Base-by-base conservation (phyloP, 23 red algal species). In the Cyanidiococcus yangmingshanensis region DNA sequence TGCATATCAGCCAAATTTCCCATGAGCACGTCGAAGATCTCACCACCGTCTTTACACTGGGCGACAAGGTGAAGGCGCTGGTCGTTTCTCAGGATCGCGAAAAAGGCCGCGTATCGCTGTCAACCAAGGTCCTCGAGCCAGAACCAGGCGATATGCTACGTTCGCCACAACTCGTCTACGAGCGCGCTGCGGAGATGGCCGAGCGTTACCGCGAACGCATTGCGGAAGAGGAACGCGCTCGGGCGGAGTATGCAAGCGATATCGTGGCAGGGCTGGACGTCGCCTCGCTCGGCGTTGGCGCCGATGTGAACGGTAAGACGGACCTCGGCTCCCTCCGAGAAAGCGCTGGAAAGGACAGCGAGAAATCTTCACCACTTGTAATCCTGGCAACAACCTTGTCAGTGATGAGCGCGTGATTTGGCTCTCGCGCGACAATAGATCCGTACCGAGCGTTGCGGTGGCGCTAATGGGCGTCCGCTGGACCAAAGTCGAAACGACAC, bases 1-100 rank as follows among this genome's bases (percentile, higher is more conserved):
- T 98, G 17, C 94, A 98, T 83, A 90, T 98, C 74, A 90, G 87
- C 18, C 94, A 98, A 71, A 91, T 98, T 37, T 92, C 88, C 39
- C 94, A 98, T 78, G 87, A 91, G 67, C 94, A 90, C 79, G 94
- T 98, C 15, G 75, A 50, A 3, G 87, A 98, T 67, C 86, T 91
- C 40, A 74, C 79, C 0, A 74, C 80, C 63, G 67, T 91, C 59
- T 45, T 98, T 75, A 59, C 50, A 26, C 76, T 82, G 59, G 88
- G 88, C 15, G 18, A 71, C 24, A 68, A 57, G n/a, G 76, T 98
- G 63, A 98, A 98, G 58, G 85, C 82, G 77, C 86, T 92, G 84
- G 85, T 98, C 30, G 83, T 98, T 31, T 87, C 82, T 40, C 89
- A 92, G 76, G 94, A 98, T 68, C 90, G 91, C 75, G 84, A 91